Base-by-base conservation (phyloP, 192 early-diverging fungal species). In the Neocallimastix lanati region DNA sequence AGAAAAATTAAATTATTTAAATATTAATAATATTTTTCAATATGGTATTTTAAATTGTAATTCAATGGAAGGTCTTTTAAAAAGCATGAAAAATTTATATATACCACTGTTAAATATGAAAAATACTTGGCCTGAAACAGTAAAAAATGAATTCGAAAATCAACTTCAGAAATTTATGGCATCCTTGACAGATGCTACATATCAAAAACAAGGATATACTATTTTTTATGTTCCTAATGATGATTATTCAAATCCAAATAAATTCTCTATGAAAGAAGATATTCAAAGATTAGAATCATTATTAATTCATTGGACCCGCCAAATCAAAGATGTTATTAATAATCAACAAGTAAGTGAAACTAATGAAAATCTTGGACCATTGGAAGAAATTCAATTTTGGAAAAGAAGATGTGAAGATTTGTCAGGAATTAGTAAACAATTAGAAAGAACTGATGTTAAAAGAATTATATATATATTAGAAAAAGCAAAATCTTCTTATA, bases 381-480 rank as follows among this genome's bases (percentile, higher is more conserved):
- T 91, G 40, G 90, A 91, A 77, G 90, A 91, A 78, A 90, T 91
- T 79, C 87, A 89, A 67, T 91, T 91, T 76, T 91, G 90, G 90
- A 58, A 86, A 33, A 85, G 82, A 35, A 81, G 90, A 4, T 91
- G 90, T 80, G 89, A 89, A 28, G 90, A 91, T 80, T 80, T 91
- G 30, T 91, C 88, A 3, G 86, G 90, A n/a, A 90, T 91, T 77
- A 85, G 87, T 79, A 83, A 86, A 30, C 90, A 91, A 80, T 81
- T 91, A 35, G 87, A 86, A 76, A 81, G 90, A 29, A 35, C 76
- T 1, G 90, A 91, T n/a, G 86, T 91, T 21, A 84, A 86, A 36
- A 82, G 82, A n/a, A 90, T 91, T 29, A 78, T 90, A n/a, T 13
- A 76, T 13, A 84, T 90, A 30, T 82, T 91, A 9, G 88, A 89